Base-by-base conservation (phyloP, 306 rosid species). In the Dalbergia oliveri region DNA sequence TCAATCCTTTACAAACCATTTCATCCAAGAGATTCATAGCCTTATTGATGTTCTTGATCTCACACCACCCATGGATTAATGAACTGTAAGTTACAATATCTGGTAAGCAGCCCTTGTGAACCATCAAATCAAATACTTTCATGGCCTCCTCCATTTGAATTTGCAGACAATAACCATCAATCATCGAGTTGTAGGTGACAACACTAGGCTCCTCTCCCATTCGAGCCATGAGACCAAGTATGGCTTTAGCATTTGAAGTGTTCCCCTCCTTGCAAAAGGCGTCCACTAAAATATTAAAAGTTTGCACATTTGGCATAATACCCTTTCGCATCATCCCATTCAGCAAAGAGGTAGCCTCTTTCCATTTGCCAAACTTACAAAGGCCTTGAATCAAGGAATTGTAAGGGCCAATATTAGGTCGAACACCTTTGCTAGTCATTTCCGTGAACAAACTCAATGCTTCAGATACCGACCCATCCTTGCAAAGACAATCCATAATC, bases 1-100 rank as follows among this genome's bases (percentile, higher is more conserved):
- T 10, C 31, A 83, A 77, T 19, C 56, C 67, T 37, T 26, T 39
- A 8, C 39, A 39, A 41, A 12, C 39, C 67, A 57, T 73, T 58
- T 57, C 65, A 67, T 43, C 60, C 56, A 77, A 56, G 26, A 77
- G 39, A 64, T 60, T 18, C 63, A 77, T 44, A 69, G 89, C 86
- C 66, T 74, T 74, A 64, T 63, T 73, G 3, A 78, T 79, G 9
- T 71, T 76, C 53, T 61, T 57, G 61, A 58, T 68, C 51, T 61
- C 72, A 41, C 87, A 66, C 69, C 72, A 75, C 12, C 82, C 83
- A 10, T 79, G 67, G 72, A 73, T 78, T 69, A 86, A 49, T 9
- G 72, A 70, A 57, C 75, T 78, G 68, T 78, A 78, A 8, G 81
- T 73, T 41, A 72, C 65, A 23, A 58, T 60, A 45, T 84, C 72